Percentiles rank a stretch among this genome's conserved stretches.
phyloP scores from a whole-genome alignment of 2,329 filamentous ascomycete genomes.

The Aspergillus sp. region DNA sequence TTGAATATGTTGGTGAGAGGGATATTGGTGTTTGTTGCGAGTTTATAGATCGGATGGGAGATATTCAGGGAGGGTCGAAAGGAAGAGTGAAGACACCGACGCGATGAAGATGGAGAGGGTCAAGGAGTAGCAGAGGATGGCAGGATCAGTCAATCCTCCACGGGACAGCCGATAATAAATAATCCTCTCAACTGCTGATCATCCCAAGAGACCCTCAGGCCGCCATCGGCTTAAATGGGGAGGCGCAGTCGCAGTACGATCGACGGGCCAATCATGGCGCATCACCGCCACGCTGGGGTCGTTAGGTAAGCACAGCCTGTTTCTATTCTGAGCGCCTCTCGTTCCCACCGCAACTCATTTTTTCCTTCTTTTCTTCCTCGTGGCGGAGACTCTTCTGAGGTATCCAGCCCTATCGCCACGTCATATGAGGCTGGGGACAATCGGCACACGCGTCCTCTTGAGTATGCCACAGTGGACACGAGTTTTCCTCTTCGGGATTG shows the following conservation, averaged over 20 bases:
- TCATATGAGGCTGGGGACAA: slow-evolving; percentile 16
- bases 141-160: neutral
- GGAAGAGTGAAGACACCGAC: neutral
- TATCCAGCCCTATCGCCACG: slow-evolving; percentile 18
- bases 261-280: neutral
- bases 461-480: neutral
- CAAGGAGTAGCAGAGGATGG: neutral
- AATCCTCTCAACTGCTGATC: neutral
- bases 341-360: neutral
- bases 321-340: neutral
- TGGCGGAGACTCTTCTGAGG: slow-evolving; percentile 7
- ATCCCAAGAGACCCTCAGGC: neutral
- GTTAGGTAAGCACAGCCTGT: neutral
- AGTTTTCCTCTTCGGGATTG: too few species aligned
- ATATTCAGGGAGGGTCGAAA: neutral
- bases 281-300: neutral
- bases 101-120: neutral
- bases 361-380: slow-evolving; percentile 1
- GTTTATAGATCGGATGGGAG: neutral
- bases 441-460: slow-evolving; percentile 10
- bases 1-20: too few species aligned
- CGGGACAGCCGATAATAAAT: neutral
- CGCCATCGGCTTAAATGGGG: neutral
- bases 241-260: slow-evolving; percentile 1
- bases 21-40: neutral